Evolutionary conservation across 2,329 filamentous ascomycete genomes (phyloP).

Genomic region (Calonectria crousiana): DNA sequence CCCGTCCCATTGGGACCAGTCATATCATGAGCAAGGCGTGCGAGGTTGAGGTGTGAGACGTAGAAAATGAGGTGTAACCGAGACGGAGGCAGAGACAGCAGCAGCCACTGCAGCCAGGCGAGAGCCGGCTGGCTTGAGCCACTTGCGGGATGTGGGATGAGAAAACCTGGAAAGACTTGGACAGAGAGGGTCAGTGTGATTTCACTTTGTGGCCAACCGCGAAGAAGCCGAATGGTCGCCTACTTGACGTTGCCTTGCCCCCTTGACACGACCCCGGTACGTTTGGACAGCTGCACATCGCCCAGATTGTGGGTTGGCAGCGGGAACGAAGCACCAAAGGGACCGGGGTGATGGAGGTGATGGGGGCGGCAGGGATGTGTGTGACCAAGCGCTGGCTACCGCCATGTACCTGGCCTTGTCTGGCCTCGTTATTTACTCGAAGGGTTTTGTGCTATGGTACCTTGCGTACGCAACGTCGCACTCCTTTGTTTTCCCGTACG

Average conservation of each 20-base stretch:
- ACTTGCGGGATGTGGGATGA: constrained; percentile 5
- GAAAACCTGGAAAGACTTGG: not conserved
- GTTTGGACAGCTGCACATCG: constrained; percentile 30
- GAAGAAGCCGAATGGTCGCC: constrained; percentile 6
- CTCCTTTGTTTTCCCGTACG: not conserved
- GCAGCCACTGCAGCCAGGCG: not conserved
- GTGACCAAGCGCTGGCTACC: constrained; percentile 27
- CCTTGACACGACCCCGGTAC: constrained; percentile 1
- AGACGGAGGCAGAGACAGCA: not conserved
- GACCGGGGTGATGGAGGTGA: constrained; percentile 21
- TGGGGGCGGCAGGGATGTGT: constrained; percentile 10
- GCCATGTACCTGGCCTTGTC: not conserved
- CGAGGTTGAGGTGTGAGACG: constrained; percentile 9
- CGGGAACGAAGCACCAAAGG: constrained; percentile 10
- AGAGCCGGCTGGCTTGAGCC: not conserved
- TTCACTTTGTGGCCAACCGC: not conserved
- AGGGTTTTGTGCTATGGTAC: constrained; percentile 7
- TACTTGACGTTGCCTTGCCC: constrained; percentile 10
- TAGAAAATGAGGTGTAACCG: constrained; percentile 12
- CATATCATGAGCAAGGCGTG: not conserved
- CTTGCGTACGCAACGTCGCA: constrained; percentile 4
- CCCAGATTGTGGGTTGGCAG: constrained; percentile 32
- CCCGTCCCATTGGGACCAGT: constrained; percentile 15
- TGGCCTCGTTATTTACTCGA: constrained; percentile 12
- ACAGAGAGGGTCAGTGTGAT: not conserved